These are phyloP conservation scores for Oligophagozyma castellii DNA, from an alignment of 1,139 yeast genomes.

Conservation along the genomic window DNA sequence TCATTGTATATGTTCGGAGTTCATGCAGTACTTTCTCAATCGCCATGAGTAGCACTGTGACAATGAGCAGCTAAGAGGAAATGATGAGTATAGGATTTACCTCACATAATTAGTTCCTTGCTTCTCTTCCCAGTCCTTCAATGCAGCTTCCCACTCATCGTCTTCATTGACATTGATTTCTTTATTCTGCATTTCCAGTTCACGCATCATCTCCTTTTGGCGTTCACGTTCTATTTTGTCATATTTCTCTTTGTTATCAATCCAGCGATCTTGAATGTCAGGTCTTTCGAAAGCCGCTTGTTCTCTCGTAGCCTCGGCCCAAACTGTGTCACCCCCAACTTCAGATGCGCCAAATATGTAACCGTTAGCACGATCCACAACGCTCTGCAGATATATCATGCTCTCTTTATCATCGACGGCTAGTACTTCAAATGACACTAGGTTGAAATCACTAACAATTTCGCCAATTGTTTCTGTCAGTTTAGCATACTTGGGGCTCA, in stretches of 20 bases:
- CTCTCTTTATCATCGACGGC: conserved; percentile 84
- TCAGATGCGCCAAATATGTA: conserved; percentile 87
- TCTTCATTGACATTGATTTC: conserved; percentile 41
- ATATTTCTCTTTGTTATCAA: conserved; percentile 65
- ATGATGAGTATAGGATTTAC: conserved; percentile 3
- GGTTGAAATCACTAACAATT: conserved; percentile 71
- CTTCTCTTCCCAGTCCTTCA: conserved; percentile 47
- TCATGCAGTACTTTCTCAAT: no score
- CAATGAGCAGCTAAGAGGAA: no score
- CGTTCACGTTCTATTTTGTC: conserved; percentile 49
- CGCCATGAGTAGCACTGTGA: no score
- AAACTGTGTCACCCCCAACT: conserved; percentile 86
- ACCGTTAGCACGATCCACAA: conserved; percentile 85
- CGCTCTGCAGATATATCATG: conserved; percentile 68
- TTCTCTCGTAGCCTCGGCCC: conserved; percentile 91
- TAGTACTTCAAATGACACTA: conserved; percentile 80
- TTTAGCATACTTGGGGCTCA: conserved; percentile 49
- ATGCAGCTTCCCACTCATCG: conserved; percentile 53
- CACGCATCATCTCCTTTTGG: conserved; percentile 24
- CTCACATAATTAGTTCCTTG: conserved; percentile 19
- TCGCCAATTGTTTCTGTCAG: conserved; percentile 74
- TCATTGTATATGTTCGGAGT: no score
- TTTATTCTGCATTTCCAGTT: conserved; percentile 26
- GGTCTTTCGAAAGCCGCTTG: conserved; percentile 33
- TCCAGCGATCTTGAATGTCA: conserved; percentile 93